Percentiles rank a stretch among this genome's conserved stretches.
Conservation (phyloP, 2,329 filamentous ascomycete genomes). For the Epichloe gansuensis region DNA sequence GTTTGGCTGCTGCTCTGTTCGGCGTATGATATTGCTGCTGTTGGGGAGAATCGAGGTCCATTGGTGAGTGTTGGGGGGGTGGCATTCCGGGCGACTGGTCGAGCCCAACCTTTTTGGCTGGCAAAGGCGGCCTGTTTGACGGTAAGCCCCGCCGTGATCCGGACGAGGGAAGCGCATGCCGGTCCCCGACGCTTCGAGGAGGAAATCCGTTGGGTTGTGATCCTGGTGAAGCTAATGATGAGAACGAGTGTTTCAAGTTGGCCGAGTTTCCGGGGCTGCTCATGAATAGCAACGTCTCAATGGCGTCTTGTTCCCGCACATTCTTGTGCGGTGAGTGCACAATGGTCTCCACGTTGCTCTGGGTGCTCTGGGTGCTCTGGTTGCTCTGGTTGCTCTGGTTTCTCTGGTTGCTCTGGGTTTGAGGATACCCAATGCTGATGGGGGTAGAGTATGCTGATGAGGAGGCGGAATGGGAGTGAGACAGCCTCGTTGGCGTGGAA, state of each 20-base stretch:
- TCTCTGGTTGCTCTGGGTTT: conserved; percentile 21
- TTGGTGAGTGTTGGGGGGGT: conserved; percentile 26
- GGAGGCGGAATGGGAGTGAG: conserved; percentile 34
- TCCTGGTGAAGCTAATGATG: conserved; percentile 26
- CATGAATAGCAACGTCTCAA: conserved; percentile 71
- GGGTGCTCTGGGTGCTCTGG: not conserved
- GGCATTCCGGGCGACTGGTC: conserved; percentile 30
- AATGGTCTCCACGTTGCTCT: conserved; percentile 22
- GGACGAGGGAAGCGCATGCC: conserved; percentile 32
- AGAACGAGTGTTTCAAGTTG: conserved; percentile 44
- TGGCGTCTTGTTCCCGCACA: conserved; percentile 58
- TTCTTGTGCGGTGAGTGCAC: conserved; percentile 7
- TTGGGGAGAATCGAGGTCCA: conserved; percentile 32
- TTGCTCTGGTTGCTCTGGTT: conserved; percentile 22
- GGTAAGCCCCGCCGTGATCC: conserved; percentile 41
- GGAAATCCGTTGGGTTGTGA: conserved; percentile 9
- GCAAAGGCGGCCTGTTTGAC: conserved; percentile 29
- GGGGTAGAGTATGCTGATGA: conserved; percentile 27
- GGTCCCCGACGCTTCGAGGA: conserved; percentile 9
- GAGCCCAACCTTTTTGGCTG: conserved; percentile 33
- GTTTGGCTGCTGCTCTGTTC: conserved; percentile 26
- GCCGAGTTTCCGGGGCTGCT: conserved; percentile 63
- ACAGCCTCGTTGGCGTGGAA: conserved; percentile 37
- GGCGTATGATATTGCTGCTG: conserved; percentile 13
- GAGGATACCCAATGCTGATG: conserved; percentile 15